A percentile compares a stretch with the other conserved stretches of the same genome.
Conservation (phyloP, 257 asterid genomes). For the Craterostigma plantagineum region DNA sequence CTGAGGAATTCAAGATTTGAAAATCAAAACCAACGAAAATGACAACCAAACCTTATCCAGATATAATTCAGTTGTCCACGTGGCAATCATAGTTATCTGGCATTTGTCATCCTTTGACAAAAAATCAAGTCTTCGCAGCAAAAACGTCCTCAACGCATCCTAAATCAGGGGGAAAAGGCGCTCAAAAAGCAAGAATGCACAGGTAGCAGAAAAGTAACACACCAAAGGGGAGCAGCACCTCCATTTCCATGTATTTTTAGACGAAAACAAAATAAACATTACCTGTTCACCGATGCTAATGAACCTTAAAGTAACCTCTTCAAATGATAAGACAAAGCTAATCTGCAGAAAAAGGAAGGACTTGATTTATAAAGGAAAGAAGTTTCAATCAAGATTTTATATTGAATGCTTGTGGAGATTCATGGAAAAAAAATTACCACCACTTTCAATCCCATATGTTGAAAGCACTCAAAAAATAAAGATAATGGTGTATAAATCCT, state of each 20-base stretch:
- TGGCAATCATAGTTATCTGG: slow-evolving; percentile 95
- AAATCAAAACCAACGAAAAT: slow-evolving; percentile 10
- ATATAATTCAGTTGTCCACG: slow-evolving; percentile 89
- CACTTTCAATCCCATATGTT: too few species aligned
- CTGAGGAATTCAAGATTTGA: not conserved
- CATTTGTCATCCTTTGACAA: slow-evolving; percentile 83
- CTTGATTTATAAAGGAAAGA: not conserved
- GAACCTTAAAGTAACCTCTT: slow-evolving; percentile 88
- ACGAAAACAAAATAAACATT: slow-evolving; percentile 10
- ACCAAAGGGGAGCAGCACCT: too few species aligned
- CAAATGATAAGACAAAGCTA: slow-evolving; percentile 74
- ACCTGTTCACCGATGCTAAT: slow-evolving; percentile 97
- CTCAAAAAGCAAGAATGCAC: slow-evolving; percentile 5
- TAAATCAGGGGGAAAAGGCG: slow-evolving; percentile 22
- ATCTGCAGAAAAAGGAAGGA: slow-evolving; percentile 54
- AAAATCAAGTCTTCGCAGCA: slow-evolving; percentile 86
- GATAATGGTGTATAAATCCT: too few species aligned
- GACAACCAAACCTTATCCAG: slow-evolving; percentile 61
- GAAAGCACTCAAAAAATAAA: too few species aligned
- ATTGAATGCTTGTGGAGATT: too few species aligned
- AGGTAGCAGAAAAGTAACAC: too few species aligned
- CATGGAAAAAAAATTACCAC: too few species aligned
- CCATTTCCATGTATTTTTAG: not conserved
- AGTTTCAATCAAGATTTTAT: too few species aligned
- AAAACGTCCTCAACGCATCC: slow-evolving; percentile 93